These are phyloP conservation scores for Colletotrichum trifolii DNA, from an alignment of 2,329 filamentous ascomycete species.

Conservation along the genomic window DNA sequence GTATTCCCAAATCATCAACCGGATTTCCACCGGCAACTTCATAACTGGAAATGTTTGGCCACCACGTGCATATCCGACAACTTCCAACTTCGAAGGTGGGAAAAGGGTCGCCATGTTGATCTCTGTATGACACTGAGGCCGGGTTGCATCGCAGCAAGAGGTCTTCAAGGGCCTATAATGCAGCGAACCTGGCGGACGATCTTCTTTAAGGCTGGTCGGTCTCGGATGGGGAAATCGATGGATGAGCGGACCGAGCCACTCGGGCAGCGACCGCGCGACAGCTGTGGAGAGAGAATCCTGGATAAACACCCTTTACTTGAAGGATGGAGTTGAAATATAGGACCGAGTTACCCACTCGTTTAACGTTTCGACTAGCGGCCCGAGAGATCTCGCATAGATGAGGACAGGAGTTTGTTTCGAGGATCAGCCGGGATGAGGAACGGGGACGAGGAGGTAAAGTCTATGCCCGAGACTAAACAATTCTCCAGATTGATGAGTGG, in stretches of 20 bases:
- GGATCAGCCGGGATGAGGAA: constrained; percentile 21
- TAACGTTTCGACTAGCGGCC: constrained; percentile 35
- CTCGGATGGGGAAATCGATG: constrained; percentile 16
- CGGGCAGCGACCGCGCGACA: constrained; percentile 25
- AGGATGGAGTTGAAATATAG: constrained; percentile 32
- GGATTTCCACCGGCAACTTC: constrained; percentile 56
- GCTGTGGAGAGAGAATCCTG: background rate
- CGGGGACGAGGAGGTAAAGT: constrained; percentile 6
- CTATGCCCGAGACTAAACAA: constrained; percentile 22
- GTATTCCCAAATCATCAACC: constrained; percentile 58
- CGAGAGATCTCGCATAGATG: constrained; percentile 35
- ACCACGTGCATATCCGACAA: constrained; percentile 3
- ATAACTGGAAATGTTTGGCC: constrained; percentile 30
- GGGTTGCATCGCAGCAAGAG: constrained; percentile 34
- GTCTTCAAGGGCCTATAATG: constrained; percentile 28
- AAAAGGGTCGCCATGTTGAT: constrained; percentile 30
- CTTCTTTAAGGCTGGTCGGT: constrained; percentile 32
- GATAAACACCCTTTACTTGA: constrained; percentile 16
- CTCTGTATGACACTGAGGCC: constrained; percentile 26
- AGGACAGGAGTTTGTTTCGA: constrained; percentile 29
- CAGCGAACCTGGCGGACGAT: constrained; percentile 27
- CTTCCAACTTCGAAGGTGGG: constrained; percentile 4
- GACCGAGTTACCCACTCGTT: constrained; percentile 32
- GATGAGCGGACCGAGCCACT: constrained; percentile 29
- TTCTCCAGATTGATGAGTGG: constrained; percentile 24